A percentile compares a stretch with the other conserved stretches of the same genome.
Conservation (phyloP, 2,329 filamentous ascomycete genomes). For the Ceratocystis destructans region DNA sequence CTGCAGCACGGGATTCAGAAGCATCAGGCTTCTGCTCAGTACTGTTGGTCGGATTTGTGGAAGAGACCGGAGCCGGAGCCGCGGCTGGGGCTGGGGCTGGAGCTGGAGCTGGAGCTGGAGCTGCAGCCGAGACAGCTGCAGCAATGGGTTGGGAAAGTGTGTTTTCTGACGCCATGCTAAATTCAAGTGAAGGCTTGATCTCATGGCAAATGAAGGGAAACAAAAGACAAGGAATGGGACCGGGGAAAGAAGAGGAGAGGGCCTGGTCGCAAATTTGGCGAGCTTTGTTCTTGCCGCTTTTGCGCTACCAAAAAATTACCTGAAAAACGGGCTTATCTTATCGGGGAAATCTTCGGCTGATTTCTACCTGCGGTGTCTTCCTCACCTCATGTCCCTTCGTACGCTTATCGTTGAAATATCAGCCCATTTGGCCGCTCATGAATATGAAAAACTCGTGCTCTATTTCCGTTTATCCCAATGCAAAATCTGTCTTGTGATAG, state of each 20-base stretch:
- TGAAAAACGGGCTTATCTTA: constrained; percentile 8
- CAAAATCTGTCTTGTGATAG: neutral
- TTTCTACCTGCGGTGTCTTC: neutral
- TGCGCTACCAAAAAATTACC: constrained; percentile 8
- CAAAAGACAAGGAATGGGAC: neutral
- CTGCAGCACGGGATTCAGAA: constrained; percentile 8
- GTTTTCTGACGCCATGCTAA: constrained; percentile 18
- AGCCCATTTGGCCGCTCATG: no score
- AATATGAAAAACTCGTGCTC: no score
- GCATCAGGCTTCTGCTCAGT: constrained; percentile 6
- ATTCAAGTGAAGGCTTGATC: constrained; percentile 5
- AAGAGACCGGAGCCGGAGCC: constrained; percentile 6
- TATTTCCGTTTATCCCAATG: neutral
- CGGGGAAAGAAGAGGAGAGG: constrained; percentile 11
- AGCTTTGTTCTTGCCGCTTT: neutral
- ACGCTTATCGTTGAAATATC: neutral
- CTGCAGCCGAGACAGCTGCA: neutral
- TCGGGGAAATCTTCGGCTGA: neutral
- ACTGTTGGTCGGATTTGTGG: neutral
- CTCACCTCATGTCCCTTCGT: no score
- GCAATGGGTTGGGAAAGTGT: constrained; percentile 10
- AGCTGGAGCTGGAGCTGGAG: constrained; percentile 7
- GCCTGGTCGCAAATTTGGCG: neutral
- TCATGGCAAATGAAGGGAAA: constrained; percentile 10
- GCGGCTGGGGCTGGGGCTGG: neutral